A percentile compares a stretch with the other conserved stretches of the same genome.
These are phyloP conservation scores for Coemansia sp. DNA, from an alignment of 192 early-diverging fungal species.

Conservation along the genomic window DNA sequence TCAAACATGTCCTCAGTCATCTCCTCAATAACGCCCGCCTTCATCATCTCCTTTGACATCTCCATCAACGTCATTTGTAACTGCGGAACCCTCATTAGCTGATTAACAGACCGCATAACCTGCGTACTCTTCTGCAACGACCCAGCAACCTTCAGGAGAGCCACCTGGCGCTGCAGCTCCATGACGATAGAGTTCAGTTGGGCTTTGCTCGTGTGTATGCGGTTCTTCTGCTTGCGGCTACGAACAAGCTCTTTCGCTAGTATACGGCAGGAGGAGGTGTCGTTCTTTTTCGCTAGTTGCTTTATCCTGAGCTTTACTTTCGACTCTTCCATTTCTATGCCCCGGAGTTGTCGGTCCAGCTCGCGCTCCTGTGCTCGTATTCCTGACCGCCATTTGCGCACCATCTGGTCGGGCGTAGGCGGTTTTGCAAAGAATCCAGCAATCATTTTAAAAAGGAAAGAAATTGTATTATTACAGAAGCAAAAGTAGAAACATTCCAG, in stretches of 20 bases:
- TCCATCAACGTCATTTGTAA: constrained; percentile 85
- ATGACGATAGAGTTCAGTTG: constrained; percentile 91
- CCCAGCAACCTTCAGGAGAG: constrained; percentile 87
- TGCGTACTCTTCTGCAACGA: constrained; percentile 84
- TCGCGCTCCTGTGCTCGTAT: constrained; percentile 86
- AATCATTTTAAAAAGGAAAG: constrained; percentile 12
- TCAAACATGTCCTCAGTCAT: constrained; percentile 94
- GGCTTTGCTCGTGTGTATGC: constrained; percentile 86
- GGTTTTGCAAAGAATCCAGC: constrained; percentile 37
- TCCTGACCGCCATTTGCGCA: constrained; percentile 88
- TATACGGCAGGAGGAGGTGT: constrained; percentile 68
- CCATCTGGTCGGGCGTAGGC: constrained; percentile 62
- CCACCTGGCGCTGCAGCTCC: constrained; percentile 88
- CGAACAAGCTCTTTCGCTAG: constrained; percentile 88
- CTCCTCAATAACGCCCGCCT: constrained; percentile 96
- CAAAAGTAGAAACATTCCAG: neutral
- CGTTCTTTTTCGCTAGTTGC: constrained; percentile 86
- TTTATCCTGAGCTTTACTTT: constrained; percentile 84
- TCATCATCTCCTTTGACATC: constrained; percentile 97
- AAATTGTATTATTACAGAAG: neutral
- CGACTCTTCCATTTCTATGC: constrained; percentile 81
- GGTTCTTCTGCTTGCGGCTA: constrained; percentile 76
- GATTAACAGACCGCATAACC: constrained; percentile 92
- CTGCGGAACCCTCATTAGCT: constrained; percentile 83
- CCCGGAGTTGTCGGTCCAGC: constrained; percentile 81